Percentiles rank a stretch among this genome's conserved stretches.
Evolutionary conservation across 495 filamentous ascomycete genomes (phyloP).

Genomic region (Venustampulla echinocandica): DNA sequence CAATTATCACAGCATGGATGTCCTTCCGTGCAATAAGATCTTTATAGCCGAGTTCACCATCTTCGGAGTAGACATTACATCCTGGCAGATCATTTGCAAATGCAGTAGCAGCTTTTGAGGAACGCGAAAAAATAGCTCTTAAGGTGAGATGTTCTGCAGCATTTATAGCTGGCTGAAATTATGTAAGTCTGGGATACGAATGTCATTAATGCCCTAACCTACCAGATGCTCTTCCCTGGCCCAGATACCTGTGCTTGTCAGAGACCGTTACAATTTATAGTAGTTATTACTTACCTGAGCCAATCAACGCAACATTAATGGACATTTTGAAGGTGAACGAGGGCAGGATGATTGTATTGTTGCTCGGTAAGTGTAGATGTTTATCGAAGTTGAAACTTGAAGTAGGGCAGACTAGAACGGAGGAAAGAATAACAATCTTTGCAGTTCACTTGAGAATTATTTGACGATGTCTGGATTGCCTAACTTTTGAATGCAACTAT

Average conservation of each 20-base stretch:
- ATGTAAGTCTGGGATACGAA: conserved; percentile 6
- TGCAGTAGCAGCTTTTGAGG: conserved; percentile 27
- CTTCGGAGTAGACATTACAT: conserved; percentile 37
- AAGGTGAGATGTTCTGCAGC: conserved; percentile 35
- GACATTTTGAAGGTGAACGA: conserved; percentile 16
- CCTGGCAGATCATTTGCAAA: conserved; percentile 30
- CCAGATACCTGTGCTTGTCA: conserved; percentile 32
- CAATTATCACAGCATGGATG: conserved; percentile 58
- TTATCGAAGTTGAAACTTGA: background rate
- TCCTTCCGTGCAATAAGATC: conserved; percentile 55
- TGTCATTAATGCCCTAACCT: conserved; percentile 8
- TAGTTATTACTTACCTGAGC: conserved; percentile 27
- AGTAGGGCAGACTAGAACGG: background rate
- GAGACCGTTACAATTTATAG: background rate
- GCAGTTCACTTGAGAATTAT: background rate
- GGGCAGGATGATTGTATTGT: background rate
- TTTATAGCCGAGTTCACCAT: conserved; percentile 44
- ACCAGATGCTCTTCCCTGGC: conserved; percentile 32
- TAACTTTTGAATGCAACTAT: background rate
- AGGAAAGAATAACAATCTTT: background rate
- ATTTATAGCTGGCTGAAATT: conserved; percentile 39
- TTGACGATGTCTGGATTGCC: background rate
- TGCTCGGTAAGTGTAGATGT: background rate
- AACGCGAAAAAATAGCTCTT: conserved; percentile 53
- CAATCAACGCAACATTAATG: conserved; percentile 54